Percentiles rank a stretch among this genome's conserved stretches.
Evolutionary conservation across 805 yeast genomes (phyloP).

Genomic region (Nadsonia fulvescens): DNA sequence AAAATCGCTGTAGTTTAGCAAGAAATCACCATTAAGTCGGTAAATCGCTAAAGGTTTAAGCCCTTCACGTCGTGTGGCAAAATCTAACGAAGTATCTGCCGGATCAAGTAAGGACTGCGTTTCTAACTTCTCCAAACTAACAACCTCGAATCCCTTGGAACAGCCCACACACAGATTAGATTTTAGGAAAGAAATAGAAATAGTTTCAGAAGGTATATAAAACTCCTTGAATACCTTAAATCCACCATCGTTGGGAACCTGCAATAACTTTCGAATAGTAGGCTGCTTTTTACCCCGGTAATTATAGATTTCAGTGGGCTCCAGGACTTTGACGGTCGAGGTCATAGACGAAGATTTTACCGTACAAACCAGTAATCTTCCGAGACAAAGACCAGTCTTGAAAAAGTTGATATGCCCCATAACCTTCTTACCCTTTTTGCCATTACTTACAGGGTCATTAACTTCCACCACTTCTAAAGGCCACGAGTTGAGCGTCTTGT

Average conservation of each 20-base stretch:
- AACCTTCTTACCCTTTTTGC: slow-evolving; percentile 51
- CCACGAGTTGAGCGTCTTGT: slow-evolving; percentile 64
- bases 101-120: slow-evolving; percentile 87
- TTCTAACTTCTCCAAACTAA: slow-evolving; percentile 64
- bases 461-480: slow-evolving; percentile 38
- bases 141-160: slow-evolving; percentile 89
- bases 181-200: slow-evolving; percentile 77
- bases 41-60: slow-evolving; percentile 85
- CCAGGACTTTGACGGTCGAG: slow-evolving; percentile 61
- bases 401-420: slow-evolving; percentile 81
- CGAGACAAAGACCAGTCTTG: slow-evolving; percentile 84
- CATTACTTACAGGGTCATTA: slow-evolving; percentile 25
- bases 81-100: slow-evolving; percentile 94
- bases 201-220: slow-evolving; percentile 72
- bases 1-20: slow-evolving; percentile 79
- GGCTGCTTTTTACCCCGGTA: slow-evolving; percentile 22
- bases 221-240: slow-evolving; percentile 61
- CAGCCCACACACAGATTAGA: slow-evolving; percentile 88
- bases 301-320: slow-evolving; percentile 57
- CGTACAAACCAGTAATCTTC: slow-evolving; percentile 74
- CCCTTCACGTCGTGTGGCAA: slow-evolving; percentile 68
- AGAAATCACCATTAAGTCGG: slow-evolving; percentile 72
- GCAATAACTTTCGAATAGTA: slow-evolving; percentile 19
- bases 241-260: slow-evolving; percentile 35
- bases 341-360: slow-evolving; percentile 70